Evolutionary conservation across 805 yeast genomes (phyloP), one percentile per base, ranked within the genome.

Genomic region (Ogataea allantospora): DNA sequence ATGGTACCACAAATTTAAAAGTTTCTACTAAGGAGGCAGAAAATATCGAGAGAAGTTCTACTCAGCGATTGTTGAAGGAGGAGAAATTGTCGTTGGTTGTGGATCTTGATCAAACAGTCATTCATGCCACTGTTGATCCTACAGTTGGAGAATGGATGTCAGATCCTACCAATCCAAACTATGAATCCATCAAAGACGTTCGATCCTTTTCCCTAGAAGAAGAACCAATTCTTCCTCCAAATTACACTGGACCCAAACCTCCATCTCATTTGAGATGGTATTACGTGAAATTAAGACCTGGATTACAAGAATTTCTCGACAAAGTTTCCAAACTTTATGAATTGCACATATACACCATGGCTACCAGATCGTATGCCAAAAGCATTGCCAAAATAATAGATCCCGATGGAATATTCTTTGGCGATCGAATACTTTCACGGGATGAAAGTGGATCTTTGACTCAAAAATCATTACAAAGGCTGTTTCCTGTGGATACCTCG

Each of bases 71-170:
- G 31, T 62, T 79, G 5, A 58, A 68, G 11, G 84, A 78, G 36
- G 67, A 73, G 42, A 87, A 86, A 58, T 68, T 93, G 45, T 88
- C 93, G 20, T 69, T 93, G 40, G 98, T 93, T 19, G 99, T 93
- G 5, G 99, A 93, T 68, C 71, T 93, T 46, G 99, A 93, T 65
- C 99, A 93, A 60, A 93, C 99, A 0, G 95, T 93, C 5, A 91
- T 93, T 21, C 99, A 93, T 56, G 96, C 97, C 27, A 91, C 97
- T 5, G 97, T 91, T 12, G 99, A 93, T 58, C 97, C 97, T 0
- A 88, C 96, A 0, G 95, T 93, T 20, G 93, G 93, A 1, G 95
- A 87, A 55, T 93, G 99, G 99, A 88, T 85, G 72, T 71, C 73
- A 34, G 97, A 93, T 54, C 82, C 88, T 3, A 60, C 70, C 5